phyloP scores from a whole-genome alignment of 1,284 basidiomycete genomes.

The Ustilago sp. region DNA sequence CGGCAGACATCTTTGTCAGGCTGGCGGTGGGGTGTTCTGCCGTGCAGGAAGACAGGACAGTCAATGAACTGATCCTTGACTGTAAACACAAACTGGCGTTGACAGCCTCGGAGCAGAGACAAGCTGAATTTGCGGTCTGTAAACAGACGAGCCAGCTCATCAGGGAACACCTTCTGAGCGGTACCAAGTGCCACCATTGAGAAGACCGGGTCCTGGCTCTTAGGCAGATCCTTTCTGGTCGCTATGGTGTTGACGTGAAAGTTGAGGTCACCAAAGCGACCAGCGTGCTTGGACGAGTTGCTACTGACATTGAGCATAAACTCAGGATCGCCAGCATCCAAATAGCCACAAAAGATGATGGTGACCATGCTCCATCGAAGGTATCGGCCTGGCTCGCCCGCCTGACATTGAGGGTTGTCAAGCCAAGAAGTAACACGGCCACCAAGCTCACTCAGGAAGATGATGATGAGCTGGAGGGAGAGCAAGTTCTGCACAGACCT shows the following conservation, averaged over 20 bases:
- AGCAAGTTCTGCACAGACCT: neutral
- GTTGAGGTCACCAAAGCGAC: neutral
- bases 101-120: neutral
- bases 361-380: conserved; percentile 11
- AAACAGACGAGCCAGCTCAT: neutral
- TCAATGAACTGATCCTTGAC: neutral
- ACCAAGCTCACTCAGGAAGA: conserved; percentile 3
- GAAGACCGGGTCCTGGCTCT: neutral
- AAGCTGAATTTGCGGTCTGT: neutral
- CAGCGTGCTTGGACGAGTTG: neutral
- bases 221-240: neutral
- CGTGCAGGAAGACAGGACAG: neutral
- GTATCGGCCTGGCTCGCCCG: neutral
- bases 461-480: conserved; percentile 6
- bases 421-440: conserved; percentile 3
- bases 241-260: neutral
- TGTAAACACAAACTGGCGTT: neutral
- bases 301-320: neutral
- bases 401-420: neutral
- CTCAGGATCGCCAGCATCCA: neutral
- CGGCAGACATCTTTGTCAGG: neutral
- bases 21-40: neutral
- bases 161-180: neutral
- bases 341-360: conserved; percentile 7
- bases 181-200: neutral